These are phyloP conservation scores for Ceratobasidium sp. DNA, from an alignment of 1,284 basidiomycete species.

Conservation along the genomic window DNA sequence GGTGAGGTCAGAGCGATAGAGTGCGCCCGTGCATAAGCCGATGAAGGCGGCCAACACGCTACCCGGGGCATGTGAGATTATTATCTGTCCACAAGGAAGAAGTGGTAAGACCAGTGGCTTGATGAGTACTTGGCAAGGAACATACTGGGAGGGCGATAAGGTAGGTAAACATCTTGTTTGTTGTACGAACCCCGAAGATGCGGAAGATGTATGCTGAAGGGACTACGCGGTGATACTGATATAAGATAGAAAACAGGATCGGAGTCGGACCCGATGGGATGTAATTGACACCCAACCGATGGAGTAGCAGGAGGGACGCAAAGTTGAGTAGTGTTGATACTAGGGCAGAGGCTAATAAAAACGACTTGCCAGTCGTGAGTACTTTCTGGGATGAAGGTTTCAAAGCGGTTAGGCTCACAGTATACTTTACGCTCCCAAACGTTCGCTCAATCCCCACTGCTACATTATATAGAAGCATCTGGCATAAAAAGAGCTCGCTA, in stretches of 20 bases:
- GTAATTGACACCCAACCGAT: slow-evolving; percentile 74
- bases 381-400: not conserved
- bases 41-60: slow-evolving; percentile 71
- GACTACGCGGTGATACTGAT: slow-evolving; percentile 83
- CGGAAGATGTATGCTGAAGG: slow-evolving; percentile 81
- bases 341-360: slow-evolving; percentile 73
- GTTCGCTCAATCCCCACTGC: slow-evolving; percentile 83
- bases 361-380: slow-evolving; percentile 69
- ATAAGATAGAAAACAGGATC: slow-evolving; percentile 73
- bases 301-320: slow-evolving; percentile 70
- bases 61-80: slow-evolving; percentile 74
- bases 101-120: not conserved
- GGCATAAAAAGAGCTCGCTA: slow-evolving; percentile 84
- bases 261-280: slow-evolving; percentile 83
- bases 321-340: slow-evolving; percentile 79
- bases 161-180: slow-evolving; percentile 81
- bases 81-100: slow-evolving; percentile 64
- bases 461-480: slow-evolving; percentile 80
- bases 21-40: slow-evolving; percentile 77
- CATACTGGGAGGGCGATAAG: slow-evolving; percentile 75
- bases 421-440: slow-evolving; percentile 89
- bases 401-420: slow-evolving; percentile 66
- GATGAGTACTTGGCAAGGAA: not conserved
- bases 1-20: slow-evolving; percentile 84
- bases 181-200: slow-evolving; percentile 79